phyloP scores from a whole-genome alignment of 345 rosid genomes.

The Citrus maxima region DNA sequence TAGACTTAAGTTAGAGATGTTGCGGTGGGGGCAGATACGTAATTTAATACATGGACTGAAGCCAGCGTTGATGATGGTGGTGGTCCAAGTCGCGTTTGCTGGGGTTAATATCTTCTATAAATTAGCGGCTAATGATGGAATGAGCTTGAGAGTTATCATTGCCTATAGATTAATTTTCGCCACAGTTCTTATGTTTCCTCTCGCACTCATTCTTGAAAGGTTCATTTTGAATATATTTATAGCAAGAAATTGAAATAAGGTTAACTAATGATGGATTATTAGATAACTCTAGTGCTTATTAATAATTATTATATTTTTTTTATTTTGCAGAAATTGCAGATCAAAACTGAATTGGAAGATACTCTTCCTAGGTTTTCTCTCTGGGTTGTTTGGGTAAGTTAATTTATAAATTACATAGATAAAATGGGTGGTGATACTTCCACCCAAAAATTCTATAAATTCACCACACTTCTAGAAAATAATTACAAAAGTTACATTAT shows the following conservation, averaged over 20 bases:
- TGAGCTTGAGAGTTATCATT: slow-evolving; percentile 19
- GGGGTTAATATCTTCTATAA: slow-evolving; percentile 23
- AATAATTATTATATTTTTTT: not conserved
- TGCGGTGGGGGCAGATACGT: not conserved
- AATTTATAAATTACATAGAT: not conserved
- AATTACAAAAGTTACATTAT: too few relatives aligned
- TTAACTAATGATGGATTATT: too few relatives aligned
- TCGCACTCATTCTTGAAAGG: slow-evolving; percentile 33
- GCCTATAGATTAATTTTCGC: slow-evolving; percentile 34
- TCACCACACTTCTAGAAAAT: too few relatives aligned
- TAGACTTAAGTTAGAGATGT: too few relatives aligned
- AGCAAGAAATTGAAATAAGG: too few relatives aligned
- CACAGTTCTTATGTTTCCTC: slow-evolving; percentile 21
- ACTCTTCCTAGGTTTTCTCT: slow-evolving; percentile 40
- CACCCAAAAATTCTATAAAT: too few relatives aligned
- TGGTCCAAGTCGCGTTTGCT: slow-evolving; percentile 19
- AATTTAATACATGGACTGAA: not conserved
- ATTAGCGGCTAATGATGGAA: slow-evolving; percentile 24
- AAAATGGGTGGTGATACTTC: too few relatives aligned
- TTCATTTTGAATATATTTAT: not conserved
- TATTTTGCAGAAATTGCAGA: slow-evolving; percentile 33
- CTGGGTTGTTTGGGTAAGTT: slow-evolving; percentile 49
- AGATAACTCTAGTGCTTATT: not conserved
- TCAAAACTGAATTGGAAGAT: slow-evolving; percentile 48
- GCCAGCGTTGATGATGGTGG: slow-evolving; percentile 26